These are phyloP conservation scores for Penicillium ochrochloron DNA, from an alignment of 495 filamentous ascomycete species.

Conservation along the genomic window DNA sequence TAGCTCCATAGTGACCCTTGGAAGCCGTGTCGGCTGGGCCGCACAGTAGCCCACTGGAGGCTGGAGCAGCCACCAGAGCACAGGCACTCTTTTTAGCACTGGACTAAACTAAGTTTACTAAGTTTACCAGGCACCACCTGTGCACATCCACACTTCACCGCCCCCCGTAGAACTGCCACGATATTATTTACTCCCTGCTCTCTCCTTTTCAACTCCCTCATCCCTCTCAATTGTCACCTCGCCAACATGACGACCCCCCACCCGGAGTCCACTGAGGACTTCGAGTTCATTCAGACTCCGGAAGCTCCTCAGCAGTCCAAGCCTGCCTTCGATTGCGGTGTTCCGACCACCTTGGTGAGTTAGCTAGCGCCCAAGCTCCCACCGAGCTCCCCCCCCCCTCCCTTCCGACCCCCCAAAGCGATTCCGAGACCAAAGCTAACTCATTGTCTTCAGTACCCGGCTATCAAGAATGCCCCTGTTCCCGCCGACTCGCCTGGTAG, in stretches of 20 bases:
- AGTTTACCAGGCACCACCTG: background rate
- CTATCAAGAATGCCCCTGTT: constrained; percentile 67
- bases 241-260: constrained; percentile 51
- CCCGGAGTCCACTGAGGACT: constrained; percentile 63
- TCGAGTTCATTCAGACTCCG: constrained; percentile 71
- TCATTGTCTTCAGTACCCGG: constrained; percentile 52
- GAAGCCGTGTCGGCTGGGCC: constrained; percentile 10
- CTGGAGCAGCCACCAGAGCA: background rate
- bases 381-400: background rate
- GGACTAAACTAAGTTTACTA: background rate
- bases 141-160: constrained; percentile 25
- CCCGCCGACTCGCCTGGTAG: constrained; percentile 65
- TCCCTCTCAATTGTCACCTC: constrained; percentile 31
- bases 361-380: constrained; percentile 12
- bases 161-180: constrained; percentile 36
- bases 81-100: background rate
- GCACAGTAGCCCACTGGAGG: constrained; percentile 2
- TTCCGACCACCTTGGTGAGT: constrained; percentile 36
- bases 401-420: background rate
- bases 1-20: background rate
- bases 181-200: constrained; percentile 32
- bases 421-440: constrained; percentile 8
- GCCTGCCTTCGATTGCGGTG: constrained; percentile 39
- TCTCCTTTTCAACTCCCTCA: constrained; percentile 30
- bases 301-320: constrained; percentile 51